A percentile compares a stretch with the other conserved stretches of the same genome.
phyloP scores from a whole-genome alignment of 345 rosid species.

The Eucalyptus sp. region DNA sequence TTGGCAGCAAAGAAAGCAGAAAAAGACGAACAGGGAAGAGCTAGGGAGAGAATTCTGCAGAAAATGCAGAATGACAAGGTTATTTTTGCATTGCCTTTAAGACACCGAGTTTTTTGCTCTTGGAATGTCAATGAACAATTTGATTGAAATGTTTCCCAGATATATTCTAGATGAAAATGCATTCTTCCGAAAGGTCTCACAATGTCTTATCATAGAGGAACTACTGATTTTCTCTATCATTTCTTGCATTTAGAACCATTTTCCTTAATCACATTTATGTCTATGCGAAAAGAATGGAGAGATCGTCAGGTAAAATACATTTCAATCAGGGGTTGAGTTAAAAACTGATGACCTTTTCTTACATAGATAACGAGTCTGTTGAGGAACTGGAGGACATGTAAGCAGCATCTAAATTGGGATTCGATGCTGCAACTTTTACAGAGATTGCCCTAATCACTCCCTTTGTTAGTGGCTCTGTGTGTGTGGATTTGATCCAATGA shows the following conservation, averaged over 20 bases:
- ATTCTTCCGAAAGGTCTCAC: not conserved
- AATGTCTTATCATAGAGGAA: not conserved
- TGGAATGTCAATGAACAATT: not conserved
- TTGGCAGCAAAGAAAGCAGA: conserved; percentile 44
- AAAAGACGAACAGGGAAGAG: conserved; percentile 52
- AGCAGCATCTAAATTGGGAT: not conserved
- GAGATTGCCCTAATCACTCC: not conserved
- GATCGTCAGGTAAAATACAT: not conserved
- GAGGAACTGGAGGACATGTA: not conserved
- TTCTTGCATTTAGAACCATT: not conserved
- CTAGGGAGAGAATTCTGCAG: conserved; percentile 48
- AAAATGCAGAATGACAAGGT: conserved; percentile 82
- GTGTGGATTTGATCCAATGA: not conserved
- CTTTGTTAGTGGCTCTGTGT: not conserved
- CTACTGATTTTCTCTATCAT: not conserved
- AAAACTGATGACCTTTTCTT: not conserved
- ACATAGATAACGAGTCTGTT: not conserved
- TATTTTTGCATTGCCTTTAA: not conserved
- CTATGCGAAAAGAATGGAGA: not conserved
- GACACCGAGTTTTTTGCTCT: not conserved
- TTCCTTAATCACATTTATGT: not conserved
- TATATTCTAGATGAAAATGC: not conserved
- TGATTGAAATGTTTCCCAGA: not conserved
- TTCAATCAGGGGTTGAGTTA: not conserved
- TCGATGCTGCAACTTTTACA: not conserved